phyloP scores from a whole-genome alignment of 257 asterid genomes.

The Linderniella brevidens region DNA sequence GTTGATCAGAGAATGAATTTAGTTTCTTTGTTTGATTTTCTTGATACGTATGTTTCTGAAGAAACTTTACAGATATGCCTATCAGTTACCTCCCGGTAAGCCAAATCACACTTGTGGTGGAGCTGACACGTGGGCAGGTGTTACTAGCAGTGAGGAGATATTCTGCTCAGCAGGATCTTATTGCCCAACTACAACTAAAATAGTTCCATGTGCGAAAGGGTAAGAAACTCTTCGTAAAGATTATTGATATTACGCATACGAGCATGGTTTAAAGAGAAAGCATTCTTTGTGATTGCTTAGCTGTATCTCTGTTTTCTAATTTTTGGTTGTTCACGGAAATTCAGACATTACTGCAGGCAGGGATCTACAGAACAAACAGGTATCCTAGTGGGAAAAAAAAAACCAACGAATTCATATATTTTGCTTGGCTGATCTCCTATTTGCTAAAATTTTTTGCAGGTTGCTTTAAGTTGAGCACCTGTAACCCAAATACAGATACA shows the following conservation, averaged over 20 bases:
- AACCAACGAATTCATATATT: constrained; percentile 3
- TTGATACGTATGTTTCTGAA: too few species aligned
- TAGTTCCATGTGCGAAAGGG: constrained; percentile 47
- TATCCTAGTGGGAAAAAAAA: constrained; percentile 10
- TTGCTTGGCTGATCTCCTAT: not conserved
- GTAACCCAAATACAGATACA: constrained; percentile 30
- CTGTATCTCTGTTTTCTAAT: constrained; percentile 3
- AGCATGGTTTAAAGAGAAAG: not conserved
- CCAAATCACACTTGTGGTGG: constrained; percentile 80
- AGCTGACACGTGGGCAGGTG: constrained; percentile 88
- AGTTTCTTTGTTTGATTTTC: not conserved
- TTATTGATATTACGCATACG: too few species aligned
- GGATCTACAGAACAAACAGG: constrained; percentile 68
- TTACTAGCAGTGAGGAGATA: constrained; percentile 41
- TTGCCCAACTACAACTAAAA: constrained; percentile 70
- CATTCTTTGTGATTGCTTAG: not conserved
- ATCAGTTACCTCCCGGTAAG: constrained; percentile 75
- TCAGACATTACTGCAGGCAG: constrained; percentile 89
- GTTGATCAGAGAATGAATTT: not conserved
- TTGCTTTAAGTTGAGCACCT: constrained; percentile 50
- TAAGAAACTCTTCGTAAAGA: constrained; percentile 6
- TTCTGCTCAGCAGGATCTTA: constrained; percentile 88
- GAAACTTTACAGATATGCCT: constrained; percentile 44
- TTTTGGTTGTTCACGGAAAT: constrained; percentile 13
- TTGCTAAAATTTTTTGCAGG: constrained; percentile 25